Base-by-base conservation (phyloP, 225 moss, liverwort and hornwort genomes). In the Physcomitrium patens region DNA sequence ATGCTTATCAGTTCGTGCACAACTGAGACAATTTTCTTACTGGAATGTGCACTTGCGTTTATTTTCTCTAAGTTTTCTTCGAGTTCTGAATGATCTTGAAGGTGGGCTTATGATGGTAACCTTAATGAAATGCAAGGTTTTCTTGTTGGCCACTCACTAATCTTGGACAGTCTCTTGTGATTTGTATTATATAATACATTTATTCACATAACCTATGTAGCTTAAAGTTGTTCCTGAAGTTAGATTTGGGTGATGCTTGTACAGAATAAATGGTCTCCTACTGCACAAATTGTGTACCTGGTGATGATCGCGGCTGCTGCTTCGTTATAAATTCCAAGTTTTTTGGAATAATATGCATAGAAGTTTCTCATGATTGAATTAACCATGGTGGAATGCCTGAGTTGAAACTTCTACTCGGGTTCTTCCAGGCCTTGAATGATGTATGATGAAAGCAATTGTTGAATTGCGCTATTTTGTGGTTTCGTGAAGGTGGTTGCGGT, bases 31-130 rank as follows among this genome's bases (percentile, higher is more conserved):
- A 2, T 55, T 26, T 28, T 45, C 65, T 19, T 18, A 37, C 14
- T 70, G 47, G 60, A 65, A 47, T 65, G 65, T 46, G 67, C 20
- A 70, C 26, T 65, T 9, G 53, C 23, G 69, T 63, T 59, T 64
- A 45, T 59, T 44, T 78, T 10, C 31, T 73, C 37, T 1, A 24
- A 26, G 16, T 47, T 9, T 17, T 68, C 42, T 8, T 24, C n/a
- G 5, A 67, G 50, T 44, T 31, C 31, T 53, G 65, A 31, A 26
- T 27, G 42, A 69, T 47, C 56, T 37, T 9, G n/a, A 75, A 69
- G 48, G 14, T 44, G 17, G 43, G 9, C 48, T 27, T 12, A 12
- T 0, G 18, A 14, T 69, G 63, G 12, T 53, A n/a, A 46, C 10
- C 27, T 60, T 26, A 18, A 51, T 37, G 12, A 23, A 24, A 13